Evolutionary conservation across 352 stramenopile genomes (phyloP).

Genomic region (Pelagophyceae sp.): DNA sequence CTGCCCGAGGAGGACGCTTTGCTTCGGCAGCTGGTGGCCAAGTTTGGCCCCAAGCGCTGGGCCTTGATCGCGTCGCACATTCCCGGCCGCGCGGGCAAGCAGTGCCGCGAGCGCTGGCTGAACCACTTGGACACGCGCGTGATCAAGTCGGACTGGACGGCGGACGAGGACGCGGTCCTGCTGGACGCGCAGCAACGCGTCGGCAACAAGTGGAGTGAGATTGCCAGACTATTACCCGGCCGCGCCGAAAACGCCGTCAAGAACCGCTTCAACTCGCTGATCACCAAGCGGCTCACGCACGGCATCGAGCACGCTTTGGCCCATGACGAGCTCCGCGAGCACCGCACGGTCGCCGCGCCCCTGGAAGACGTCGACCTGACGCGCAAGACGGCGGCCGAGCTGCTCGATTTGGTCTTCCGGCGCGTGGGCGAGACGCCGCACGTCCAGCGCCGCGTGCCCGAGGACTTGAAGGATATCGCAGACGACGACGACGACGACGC

Average conservation of each 20-base stretch:
- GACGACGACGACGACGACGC: neutral
- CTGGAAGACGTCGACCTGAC: neutral
- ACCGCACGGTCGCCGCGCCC: too few species aligned
- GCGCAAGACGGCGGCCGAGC: neutral
- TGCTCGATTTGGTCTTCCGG: conserved; percentile 2
- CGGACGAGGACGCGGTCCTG: conserved; percentile 75
- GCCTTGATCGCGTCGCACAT: conserved; percentile 75
- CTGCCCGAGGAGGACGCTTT: conserved; percentile 61
- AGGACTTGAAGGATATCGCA: neutral
- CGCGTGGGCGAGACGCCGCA: conserved; percentile 10
- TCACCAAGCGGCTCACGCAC: conserved; percentile 15
- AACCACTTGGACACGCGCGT: conserved; percentile 40
- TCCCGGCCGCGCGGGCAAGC: conserved; percentile 69
- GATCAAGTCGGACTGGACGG: conserved; percentile 77
- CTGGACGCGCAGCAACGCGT: conserved; percentile 61
- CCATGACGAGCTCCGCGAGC: neutral
- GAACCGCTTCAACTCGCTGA: conserved; percentile 55
- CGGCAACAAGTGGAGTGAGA: conserved; percentile 81
- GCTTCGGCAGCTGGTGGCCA: conserved; percentile 69
- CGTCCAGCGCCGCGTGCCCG: neutral
- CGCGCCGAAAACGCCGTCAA: conserved; percentile 84
- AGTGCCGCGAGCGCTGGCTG: conserved; percentile 57
- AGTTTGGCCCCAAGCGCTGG: conserved; percentile 75
- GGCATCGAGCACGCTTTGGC: neutral
- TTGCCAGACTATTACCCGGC: conserved; percentile 70